phyloP scores from a whole-genome alignment of 2,329 filamentous ascomycete genomes.

The Cladosporium velox region DNA sequence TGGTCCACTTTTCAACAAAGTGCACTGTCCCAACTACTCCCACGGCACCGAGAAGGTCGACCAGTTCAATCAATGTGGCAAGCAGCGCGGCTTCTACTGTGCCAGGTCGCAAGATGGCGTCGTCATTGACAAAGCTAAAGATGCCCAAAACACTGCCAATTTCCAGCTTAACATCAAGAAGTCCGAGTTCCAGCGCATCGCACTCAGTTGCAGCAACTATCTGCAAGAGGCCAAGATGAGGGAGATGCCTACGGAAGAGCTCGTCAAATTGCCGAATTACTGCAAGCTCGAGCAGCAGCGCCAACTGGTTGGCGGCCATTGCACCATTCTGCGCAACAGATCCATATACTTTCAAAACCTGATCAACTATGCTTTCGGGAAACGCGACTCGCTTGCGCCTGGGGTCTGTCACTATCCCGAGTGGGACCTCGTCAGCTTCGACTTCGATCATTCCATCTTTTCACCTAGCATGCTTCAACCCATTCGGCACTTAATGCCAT shows the following conservation, averaged over 20 bases:
- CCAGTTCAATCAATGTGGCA: constrained; percentile 17
- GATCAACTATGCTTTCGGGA: not conserved
- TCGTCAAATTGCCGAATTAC: not conserved
- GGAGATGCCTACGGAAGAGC: not conserved
- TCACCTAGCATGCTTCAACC: not conserved
- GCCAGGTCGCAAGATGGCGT: constrained; percentile 18
- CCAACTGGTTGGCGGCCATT: not conserved
- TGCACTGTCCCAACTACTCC: constrained; percentile 22
- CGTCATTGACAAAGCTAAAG: constrained; percentile 21
- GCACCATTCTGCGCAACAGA: not conserved
- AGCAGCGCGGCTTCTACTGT: constrained; percentile 24
- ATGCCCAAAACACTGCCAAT: not conserved
- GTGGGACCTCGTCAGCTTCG: not conserved
- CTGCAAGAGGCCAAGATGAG: not conserved
- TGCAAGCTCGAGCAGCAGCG: not conserved
- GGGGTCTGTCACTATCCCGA: not conserved
- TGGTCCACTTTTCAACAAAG: constrained; percentile 22
- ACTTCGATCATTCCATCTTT: constrained; percentile 5
- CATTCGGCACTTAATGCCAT: not conserved
- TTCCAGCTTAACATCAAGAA: not conserved
- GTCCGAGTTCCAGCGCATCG: not conserved
- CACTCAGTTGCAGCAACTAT: not conserved
- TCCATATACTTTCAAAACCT: not conserved
- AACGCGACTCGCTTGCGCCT: not conserved
- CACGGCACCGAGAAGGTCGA: not conserved